Base-by-base conservation (phyloP, 805 yeast genomes). In the Isabelozyma pseudorhagii region DNA sequence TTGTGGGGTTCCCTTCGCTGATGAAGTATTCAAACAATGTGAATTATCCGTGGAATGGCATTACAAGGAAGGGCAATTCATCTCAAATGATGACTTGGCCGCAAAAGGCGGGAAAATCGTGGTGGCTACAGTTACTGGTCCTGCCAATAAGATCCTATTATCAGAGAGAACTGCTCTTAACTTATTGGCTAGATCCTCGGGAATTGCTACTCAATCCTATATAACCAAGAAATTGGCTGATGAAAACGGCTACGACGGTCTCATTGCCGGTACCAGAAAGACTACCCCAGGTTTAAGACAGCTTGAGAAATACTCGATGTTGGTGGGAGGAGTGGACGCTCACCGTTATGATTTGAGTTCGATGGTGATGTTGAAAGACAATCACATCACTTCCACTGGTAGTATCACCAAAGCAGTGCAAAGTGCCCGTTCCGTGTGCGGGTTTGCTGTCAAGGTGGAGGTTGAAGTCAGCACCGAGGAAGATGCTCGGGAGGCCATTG, bases 351-450 rank as follows among this genome's bases (percentile, higher is more conserved):
- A 93, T 64, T 79, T 92, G 49, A 85, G 94, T 42, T 81, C 94
- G 1, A 92, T 92, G 98, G 92, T 93, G 2, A 92, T 93, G 98
- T 79, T 92, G 58, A 92, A 92, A 67, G 98, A 92, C 63, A 92
- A 92, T 66, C 98, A 93, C 63, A 79, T 92, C 40, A 88, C 94
- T 83, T 84, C 96, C 4, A 88, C 96, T 2, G 97, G 97, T 0
- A 89, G 96, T 28, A 93, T 92, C 53, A 87, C 96, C 3, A 72
- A 78, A 44, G 97, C 98, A 1, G 93, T 93, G 7, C 58, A 69
- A 34, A 77, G 78, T 51, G 97, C 98, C 1, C 79, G 89, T 49
- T 73, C 74, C 11, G 96, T 85, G 0, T 88, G 90, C 62, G 98
- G 98, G 3, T 92, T 92, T 68, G 81, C 96, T 3, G 78, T 87